These are phyloP conservation scores for Crithidia acanthocephali DNA, from an alignment of 208 protist genomes.

Conservation along the genomic window DNA sequence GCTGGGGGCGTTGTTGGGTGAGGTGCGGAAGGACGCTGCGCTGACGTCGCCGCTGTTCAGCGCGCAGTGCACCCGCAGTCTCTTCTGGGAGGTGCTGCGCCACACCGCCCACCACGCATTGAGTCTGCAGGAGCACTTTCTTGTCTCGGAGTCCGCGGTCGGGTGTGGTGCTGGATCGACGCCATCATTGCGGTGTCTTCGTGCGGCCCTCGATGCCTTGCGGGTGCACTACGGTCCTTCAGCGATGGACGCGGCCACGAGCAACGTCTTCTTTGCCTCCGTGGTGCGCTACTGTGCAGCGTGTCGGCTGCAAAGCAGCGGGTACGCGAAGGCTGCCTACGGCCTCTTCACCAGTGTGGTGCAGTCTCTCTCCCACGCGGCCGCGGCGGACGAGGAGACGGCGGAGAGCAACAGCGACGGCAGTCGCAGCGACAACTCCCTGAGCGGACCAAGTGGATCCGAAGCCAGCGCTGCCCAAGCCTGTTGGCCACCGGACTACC, in stretches of 20 bases:
- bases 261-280: slow-evolving; percentile 56
- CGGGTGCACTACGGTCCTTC: slow-evolving; percentile 41
- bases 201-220: slow-evolving; percentile 43
- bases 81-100: slow-evolving; percentile 46
- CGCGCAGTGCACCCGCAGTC: slow-evolving; percentile 3
- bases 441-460: neutral
- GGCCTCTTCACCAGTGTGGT: slow-evolving; percentile 48
- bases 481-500: slow-evolving; percentile 77
- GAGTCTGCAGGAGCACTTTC: slow-evolving; percentile 45
- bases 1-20: slow-evolving; percentile 30
- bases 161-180: neutral
- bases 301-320: slow-evolving; percentile 44
- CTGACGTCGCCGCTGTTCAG: slow-evolving; percentile 19
- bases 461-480: neutral
- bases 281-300: slow-evolving; percentile 56
- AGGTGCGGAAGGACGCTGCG: slow-evolving; percentile 41
- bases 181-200: slow-evolving; percentile 35
- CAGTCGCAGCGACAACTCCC: neutral
- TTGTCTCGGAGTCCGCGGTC: neutral
- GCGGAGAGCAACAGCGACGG: neutral
- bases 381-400: slow-evolving; percentile 1
- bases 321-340: slow-evolving; percentile 68
- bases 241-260: slow-evolving; percentile 27
- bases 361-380: slow-evolving; percentile 28
- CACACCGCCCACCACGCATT: slow-evolving; percentile 63